Evolutionary conservation across 2,329 filamentous ascomycete species (phyloP), one percentile per base, ranked within the genome.

Genomic region (Pezicula neosporulosa): DNA sequence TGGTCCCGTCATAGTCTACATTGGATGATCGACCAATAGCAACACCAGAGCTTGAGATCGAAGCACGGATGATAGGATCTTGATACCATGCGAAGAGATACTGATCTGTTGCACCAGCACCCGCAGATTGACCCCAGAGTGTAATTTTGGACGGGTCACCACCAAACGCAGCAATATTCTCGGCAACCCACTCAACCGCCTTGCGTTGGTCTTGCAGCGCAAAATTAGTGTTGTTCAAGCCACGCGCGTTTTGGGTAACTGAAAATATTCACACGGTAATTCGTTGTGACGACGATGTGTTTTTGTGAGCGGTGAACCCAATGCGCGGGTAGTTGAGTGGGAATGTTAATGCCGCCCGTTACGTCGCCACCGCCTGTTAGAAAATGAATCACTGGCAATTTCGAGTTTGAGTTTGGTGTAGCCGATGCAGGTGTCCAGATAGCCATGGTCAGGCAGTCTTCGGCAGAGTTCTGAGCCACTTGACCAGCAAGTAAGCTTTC

Each of bases 141-240:
- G 63, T 65, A 18, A 66, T 64, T 2, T 33, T 49, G 41, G 66
- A 65, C 1, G 70, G 69, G 56, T 86, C 78, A 2, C 83, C 85
- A 0, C 83, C 83, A 63, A 87, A 85, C 2, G 68, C 69, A 2
- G 65, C 76, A 46, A 84, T 79, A 62, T 86, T 86, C 69, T 70
- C 54, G 85, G 76, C 1, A 82, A 83, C 0, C 88, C 87, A 91
- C 63, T 90, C 72, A 9, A 91, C 72, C 0, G 78, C 87, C 58
- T 86, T 74, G 27, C 85, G 76, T 60, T 90, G 86, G 60, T 91
- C 87, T 0, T 86, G 73, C 6, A 89, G 74, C 5, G 87, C 87
- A 6, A 88, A 65, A 63, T 91, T 63, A 83, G 85, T 33, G 74
- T 68, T n/a, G 44, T 28, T 19, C 51, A 27, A 7, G 46, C 49